phyloP scores from a whole-genome alignment of 139 green algal genomes.

The Pleodorina starrii region DNA sequence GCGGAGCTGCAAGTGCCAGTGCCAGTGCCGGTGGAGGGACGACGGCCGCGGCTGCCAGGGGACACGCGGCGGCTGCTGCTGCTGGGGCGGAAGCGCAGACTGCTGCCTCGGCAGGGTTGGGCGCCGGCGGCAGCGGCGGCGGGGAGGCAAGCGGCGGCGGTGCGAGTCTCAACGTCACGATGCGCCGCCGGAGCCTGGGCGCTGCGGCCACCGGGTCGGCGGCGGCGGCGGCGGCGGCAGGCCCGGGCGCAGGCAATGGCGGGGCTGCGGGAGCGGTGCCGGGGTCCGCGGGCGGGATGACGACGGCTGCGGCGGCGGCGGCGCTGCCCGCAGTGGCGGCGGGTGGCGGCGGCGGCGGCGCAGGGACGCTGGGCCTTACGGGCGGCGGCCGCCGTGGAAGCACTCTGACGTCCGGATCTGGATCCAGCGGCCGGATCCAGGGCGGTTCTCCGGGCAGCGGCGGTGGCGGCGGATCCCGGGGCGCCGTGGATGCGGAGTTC shows the following conservation, averaged over 20 bases:
- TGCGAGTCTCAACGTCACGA: conserved; percentile 20
- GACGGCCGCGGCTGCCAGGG: too few species aligned
- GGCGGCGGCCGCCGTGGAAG: neutral
- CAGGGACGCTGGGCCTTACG: neutral
- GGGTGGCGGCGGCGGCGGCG: neutral
- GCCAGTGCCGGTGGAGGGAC: neutral
- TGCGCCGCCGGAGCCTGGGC: neutral
- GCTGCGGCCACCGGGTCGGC: too few species aligned
- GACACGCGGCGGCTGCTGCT: neutral
- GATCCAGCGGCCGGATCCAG: too few species aligned
- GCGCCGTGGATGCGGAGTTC: conserved; percentile 26
- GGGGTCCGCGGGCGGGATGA: neutral
- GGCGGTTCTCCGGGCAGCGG: neutral
- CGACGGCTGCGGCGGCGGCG: neutral
- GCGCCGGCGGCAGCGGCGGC: neutral
- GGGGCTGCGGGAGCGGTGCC: neutral
- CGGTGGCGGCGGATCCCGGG: neutral
- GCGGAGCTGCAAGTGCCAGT: neutral
- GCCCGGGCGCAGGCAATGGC: neutral
- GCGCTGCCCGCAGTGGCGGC: neutral
- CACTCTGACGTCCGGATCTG: too few species aligned
- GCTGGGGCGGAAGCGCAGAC: neutral
- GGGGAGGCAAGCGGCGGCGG: neutral
- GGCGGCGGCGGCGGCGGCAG: neutral
- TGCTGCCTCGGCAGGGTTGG: neutral